Base-by-base conservation (phyloP, 768 basidiomycete species). In the Leccinum sublutescens region DNA sequence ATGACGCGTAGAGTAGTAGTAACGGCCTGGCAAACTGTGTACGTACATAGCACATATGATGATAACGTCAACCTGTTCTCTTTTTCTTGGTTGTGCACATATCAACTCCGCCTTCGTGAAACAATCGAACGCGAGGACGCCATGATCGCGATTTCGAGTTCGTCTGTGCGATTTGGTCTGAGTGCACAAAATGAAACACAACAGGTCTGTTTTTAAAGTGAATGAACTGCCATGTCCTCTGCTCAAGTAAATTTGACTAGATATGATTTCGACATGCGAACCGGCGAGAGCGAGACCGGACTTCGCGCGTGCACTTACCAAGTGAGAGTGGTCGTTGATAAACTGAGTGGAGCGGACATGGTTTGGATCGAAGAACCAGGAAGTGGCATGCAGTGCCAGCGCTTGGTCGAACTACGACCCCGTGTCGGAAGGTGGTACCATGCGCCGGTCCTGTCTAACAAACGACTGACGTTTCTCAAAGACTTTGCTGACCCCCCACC, bases 401-500 rank as follows among this genome's bases (percentile, higher is more conserved):
- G 82, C 17, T 67, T 90, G 9, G 85, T 90, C 23, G 86, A 89
- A 63, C 67, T 88, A n/a, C 71, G 88, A 50, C 50, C 50, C 27
- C 25, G 50, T 50, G 15, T 50, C 50, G 29, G 50, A 50, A 50
- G 50, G 23, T 85, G 89, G 80, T 87, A 87, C 84, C 36, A 2
- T 23, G 17, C 17, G 31, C 31, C 31, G 15, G 38, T 45, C 10
- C 27, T 21, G 29, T 5, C 9, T 31, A 6, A 50, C 52, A n/a
- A 15, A 33, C 38, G 15, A 27, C 19, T 17, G 25, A 27, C 27
- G 1, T 47, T 55, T 5, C 57, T 79, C 5, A 2, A 79, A 86
- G 76, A 72, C 4, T 91, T 91, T 66, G 85, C 86, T 5, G 88
- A 90, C 67, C 85, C 86, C 87, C 82, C 25, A 19, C 82, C 80